Evolutionary conservation across 176 grass and related monocot genomes (phyloP).

Genomic region (Typha latifolia): DNA sequence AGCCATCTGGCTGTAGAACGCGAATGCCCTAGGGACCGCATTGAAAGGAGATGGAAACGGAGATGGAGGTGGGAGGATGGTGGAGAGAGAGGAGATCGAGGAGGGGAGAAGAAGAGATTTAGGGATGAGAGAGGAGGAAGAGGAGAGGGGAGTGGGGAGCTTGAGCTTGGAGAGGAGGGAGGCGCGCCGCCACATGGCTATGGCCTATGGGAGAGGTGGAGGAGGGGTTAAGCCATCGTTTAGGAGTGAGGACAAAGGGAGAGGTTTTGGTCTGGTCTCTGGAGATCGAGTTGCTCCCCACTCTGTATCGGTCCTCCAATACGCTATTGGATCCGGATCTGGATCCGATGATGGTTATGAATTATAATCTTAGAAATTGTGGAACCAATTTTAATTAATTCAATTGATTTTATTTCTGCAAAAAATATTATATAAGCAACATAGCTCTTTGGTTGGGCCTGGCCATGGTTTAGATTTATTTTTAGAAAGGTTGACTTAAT

Average conservation of each 20-base stretch:
- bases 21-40: conserved; percentile 10
- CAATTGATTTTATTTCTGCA: too few species aligned
- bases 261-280: neutral
- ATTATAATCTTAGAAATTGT: too few species aligned
- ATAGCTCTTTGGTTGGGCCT: too few species aligned
- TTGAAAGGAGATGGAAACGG: conserved; percentile 9
- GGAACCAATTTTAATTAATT: too few species aligned
- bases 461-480: too few species aligned
- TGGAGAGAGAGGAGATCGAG: neutral
- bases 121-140: neutral
- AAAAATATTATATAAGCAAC: too few species aligned
- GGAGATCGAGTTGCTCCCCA: neutral
- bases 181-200: conserved; percentile 59
- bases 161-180: conserved; percentile 20
- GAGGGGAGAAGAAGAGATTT: neutral
- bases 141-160: conserved; percentile 9
- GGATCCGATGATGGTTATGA: too few species aligned
- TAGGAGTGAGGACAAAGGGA: neutral
- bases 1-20: conserved; percentile 1
- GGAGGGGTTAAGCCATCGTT: neutral
- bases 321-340: too few species aligned
- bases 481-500: too few species aligned
- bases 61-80: conserved; percentile 1
- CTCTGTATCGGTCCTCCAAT: too few species aligned
- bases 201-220: neutral